phyloP scores from a whole-genome alignment of 2,329 filamentous ascomycete species.

The Penicillium capsulatum region DNA sequence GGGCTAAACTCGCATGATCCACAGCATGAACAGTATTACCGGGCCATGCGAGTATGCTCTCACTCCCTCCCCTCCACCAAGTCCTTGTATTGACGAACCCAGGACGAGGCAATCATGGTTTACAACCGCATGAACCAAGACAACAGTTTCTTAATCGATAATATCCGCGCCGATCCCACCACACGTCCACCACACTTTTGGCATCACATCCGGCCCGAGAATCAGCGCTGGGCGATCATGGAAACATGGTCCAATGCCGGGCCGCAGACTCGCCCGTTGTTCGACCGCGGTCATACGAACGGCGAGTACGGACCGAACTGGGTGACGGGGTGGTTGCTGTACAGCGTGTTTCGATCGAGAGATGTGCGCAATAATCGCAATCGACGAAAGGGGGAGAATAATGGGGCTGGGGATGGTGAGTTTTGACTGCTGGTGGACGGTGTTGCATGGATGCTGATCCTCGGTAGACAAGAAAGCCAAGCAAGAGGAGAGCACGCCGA shows the following conservation, averaged over 20 bases:
- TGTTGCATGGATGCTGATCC: slow-evolving; percentile 1
- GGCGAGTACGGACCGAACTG: slow-evolving; percentile 47
- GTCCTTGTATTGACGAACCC: neutral
- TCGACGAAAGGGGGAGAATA: slow-evolving; percentile 36
- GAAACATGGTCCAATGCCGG: slow-evolving; percentile 42
- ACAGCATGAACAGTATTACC: slow-evolving; percentile 43
- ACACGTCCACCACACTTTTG: slow-evolving; percentile 44
- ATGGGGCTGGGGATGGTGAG: slow-evolving; percentile 14
- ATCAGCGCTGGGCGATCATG: slow-evolving; percentile 40
- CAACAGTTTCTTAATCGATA: slow-evolving; percentile 40
- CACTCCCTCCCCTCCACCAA: neutral
- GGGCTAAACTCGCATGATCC: slow-evolving; percentile 40
- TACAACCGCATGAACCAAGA: slow-evolving; percentile 43
- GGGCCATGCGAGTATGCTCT: slow-evolving; percentile 45
- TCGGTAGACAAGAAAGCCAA: slow-evolving; percentile 22
- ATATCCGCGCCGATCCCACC: slow-evolving; percentile 34
- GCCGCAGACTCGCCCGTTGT: slow-evolving; percentile 37
- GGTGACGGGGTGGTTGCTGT: slow-evolving; percentile 46
- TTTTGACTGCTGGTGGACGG: neutral
- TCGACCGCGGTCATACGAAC: slow-evolving; percentile 39
- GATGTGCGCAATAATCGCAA: slow-evolving; percentile 47
- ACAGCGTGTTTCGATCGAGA: slow-evolving; percentile 47
- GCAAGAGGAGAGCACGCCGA: slow-evolving; percentile 25
- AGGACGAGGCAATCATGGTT: slow-evolving; percentile 45
- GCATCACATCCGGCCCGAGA: slow-evolving; percentile 45